These are phyloP conservation scores for Clavispora asparagi DNA, from an alignment of 805 yeast species.

Conservation along the genomic window DNA sequence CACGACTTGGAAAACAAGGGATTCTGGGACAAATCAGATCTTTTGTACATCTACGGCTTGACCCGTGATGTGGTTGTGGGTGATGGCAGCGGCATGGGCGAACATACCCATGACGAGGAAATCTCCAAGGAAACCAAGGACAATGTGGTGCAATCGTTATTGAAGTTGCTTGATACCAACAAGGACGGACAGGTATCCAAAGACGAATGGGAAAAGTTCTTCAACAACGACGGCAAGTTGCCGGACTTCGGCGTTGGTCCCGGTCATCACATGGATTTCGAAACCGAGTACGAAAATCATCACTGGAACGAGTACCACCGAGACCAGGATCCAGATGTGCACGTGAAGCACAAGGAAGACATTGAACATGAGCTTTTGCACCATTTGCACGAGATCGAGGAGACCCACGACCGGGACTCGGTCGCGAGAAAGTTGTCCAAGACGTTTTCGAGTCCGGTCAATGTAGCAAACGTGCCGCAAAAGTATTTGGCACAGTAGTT, in stretches of 20 bases:
- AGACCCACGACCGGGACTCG: slow-evolving; percentile 30
- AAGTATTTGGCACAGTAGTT: slow-evolving; percentile 19
- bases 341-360: slow-evolving; percentile 79
- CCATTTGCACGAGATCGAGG: slow-evolving; percentile 82
- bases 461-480: slow-evolving; percentile 25
- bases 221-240: slow-evolving; percentile 58
- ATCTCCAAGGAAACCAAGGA: slow-evolving; percentile 52
- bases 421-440: slow-evolving; percentile 26
- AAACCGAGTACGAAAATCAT: slow-evolving; percentile 87
- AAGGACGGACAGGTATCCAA: slow-evolving; percentile 58
- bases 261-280: slow-evolving; percentile 93
- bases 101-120: slow-evolving; percentile 50
- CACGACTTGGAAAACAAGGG: slow-evolving; percentile 71
- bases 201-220: slow-evolving; percentile 67
- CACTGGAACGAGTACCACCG: slow-evolving; percentile 85
- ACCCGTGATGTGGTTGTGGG: slow-evolving; percentile 71
- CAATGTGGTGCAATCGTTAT: slow-evolving; percentile 50
- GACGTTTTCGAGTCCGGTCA: slow-evolving; percentile 24
- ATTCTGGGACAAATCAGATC: slow-evolving; percentile 53
- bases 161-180: slow-evolving; percentile 60
- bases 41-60: slow-evolving; percentile 77
- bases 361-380: slow-evolving; percentile 81
- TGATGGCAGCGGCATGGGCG: slow-evolving; percentile 85
- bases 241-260: slow-evolving; percentile 94
- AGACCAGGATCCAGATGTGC: slow-evolving; percentile 77